A percentile compares a stretch with the other conserved stretches of the same genome.
Evolutionary conservation across 495 filamentous ascomycete species (phyloP).

Genomic region (Poronia punctata): DNA sequence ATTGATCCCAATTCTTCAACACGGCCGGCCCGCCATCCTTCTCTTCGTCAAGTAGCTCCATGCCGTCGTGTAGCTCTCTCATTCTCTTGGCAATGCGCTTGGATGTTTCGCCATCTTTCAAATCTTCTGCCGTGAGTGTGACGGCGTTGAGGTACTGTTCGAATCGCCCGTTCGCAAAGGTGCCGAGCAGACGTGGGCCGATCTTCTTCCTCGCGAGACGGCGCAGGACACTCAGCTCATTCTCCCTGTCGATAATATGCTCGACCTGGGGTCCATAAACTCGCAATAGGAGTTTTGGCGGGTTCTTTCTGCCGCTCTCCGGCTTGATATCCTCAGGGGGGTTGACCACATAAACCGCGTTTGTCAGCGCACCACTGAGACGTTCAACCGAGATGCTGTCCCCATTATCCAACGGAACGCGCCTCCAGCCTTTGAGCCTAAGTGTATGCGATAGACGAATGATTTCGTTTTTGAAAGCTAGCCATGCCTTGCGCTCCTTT

Average conservation of each 20-base stretch:
- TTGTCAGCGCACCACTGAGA: slow-evolving; percentile 90
- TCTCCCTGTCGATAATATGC: slow-evolving; percentile 89
- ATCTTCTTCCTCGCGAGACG: slow-evolving; percentile 87
- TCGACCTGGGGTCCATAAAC: slow-evolving; percentile 96
- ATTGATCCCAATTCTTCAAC: slow-evolving; percentile 93
- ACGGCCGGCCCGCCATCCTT: slow-evolving; percentile 70
- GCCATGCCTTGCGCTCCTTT: slow-evolving; percentile 70
- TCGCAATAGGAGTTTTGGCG: slow-evolving; percentile 72
- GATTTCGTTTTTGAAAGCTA: slow-evolving; percentile 81
- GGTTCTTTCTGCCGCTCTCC: slow-evolving; percentile 31
- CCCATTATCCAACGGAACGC: slow-evolving; percentile 56
- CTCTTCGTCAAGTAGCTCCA: slow-evolving; percentile 76
- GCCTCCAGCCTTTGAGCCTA: slow-evolving; percentile 81
- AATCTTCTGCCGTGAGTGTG: slow-evolving; percentile 66
- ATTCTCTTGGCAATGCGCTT: slow-evolving; percentile 97
- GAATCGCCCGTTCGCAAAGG: slow-evolving; percentile 92
- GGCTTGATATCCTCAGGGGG: slow-evolving; percentile 57
- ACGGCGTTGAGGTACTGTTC: slow-evolving; percentile 85
- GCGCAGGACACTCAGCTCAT: slow-evolving; percentile 78
- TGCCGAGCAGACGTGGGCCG: slow-evolving; percentile 86
- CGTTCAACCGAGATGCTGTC: slow-evolving; percentile 73
- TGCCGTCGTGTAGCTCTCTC: slow-evolving; percentile 90
- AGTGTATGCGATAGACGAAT: slow-evolving; percentile 84
- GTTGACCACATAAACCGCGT: slow-evolving; percentile 89
- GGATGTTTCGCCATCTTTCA: slow-evolving; percentile 75